phyloP scores from a whole-genome alignment of 2,329 filamentous ascomycete species.

The Colletotrichum sp. region DNA sequence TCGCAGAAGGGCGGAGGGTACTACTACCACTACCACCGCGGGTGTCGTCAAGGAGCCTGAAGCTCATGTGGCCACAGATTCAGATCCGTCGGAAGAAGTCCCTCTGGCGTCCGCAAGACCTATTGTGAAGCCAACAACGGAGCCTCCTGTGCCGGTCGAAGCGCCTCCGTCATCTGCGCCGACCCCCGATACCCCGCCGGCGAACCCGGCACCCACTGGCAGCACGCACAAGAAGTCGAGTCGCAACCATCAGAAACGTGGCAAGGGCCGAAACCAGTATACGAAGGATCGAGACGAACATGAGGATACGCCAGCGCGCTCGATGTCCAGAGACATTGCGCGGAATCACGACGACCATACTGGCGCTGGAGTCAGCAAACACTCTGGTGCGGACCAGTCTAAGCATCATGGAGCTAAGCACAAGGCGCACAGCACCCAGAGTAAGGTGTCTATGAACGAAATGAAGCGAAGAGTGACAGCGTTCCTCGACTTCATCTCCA shows the following conservation, averaged over 20 bases:
- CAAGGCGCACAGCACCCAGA: slow-evolving; percentile 57
- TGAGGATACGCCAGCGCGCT: slow-evolving; percentile 62
- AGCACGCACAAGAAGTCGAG: slow-evolving; percentile 65
- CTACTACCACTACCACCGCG: slow-evolving; percentile 45
- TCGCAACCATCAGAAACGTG: slow-evolving; percentile 69
- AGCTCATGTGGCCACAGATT: slow-evolving; percentile 60
- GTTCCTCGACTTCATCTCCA: slow-evolving; percentile 88
- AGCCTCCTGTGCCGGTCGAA: slow-evolving; percentile 35
- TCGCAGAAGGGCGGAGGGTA: slow-evolving; percentile 81
- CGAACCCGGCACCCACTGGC: slow-evolving; percentile 40
- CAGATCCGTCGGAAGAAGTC: slow-evolving; percentile 73
- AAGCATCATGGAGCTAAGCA: slow-evolving; percentile 58
- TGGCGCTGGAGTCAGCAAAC: slow-evolving; percentile 38
- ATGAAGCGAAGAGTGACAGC: slow-evolving; percentile 84
- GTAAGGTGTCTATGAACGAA: slow-evolving; percentile 83
- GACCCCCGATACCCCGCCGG: slow-evolving; percentile 52
- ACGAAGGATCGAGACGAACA: slow-evolving; percentile 75
- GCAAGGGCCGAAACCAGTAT: slow-evolving; percentile 81
- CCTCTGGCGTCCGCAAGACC: slow-evolving; percentile 49
- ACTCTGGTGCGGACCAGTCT: slow-evolving; percentile 43
- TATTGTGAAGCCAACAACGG: slow-evolving; percentile 31
- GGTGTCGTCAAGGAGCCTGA: slow-evolving; percentile 32
- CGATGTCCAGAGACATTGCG: slow-evolving; percentile 58
- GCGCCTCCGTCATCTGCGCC: slow-evolving; percentile 37
- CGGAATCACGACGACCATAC: slow-evolving; percentile 41